Evolutionary conservation across 176 grass and related monocot species (phyloP).

Genomic region (Alloteropsis semialata): DNA sequence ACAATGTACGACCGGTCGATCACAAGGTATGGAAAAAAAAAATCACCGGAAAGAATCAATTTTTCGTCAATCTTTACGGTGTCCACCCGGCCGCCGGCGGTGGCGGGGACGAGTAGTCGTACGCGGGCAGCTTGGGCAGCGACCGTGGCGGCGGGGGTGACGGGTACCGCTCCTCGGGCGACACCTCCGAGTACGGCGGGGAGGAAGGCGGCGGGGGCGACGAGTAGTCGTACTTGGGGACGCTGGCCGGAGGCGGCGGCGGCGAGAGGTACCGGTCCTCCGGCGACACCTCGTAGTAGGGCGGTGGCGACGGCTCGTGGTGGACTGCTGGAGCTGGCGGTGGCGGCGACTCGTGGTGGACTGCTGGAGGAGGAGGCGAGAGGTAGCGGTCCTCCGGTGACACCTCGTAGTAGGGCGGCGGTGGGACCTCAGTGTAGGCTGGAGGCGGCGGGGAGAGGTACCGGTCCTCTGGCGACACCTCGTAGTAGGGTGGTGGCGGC

Average conservation of each 20-base stretch:
- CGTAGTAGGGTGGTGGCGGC: slow-evolving; percentile 36
- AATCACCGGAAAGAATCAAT: slow-evolving; percentile 32
- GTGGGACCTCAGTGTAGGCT: background rate
- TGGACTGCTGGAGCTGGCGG: background rate
- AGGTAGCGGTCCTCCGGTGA: slow-evolving; percentile 38
- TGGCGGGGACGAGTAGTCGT: slow-evolving; percentile 63
- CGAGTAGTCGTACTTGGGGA: slow-evolving; percentile 42
- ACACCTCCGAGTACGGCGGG: background rate
- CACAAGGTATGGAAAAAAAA: slow-evolving; percentile 15
- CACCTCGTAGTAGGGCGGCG: slow-evolving; percentile 28
- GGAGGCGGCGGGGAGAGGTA: slow-evolving; percentile 32
- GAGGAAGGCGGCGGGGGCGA: slow-evolving; percentile 47
- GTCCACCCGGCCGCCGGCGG: slow-evolving; percentile 21
- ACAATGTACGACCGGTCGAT: slow-evolving; percentile 24
- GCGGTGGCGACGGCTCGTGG: slow-evolving; percentile 9
- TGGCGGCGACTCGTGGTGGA: background rate
- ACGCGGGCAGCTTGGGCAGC: slow-evolving; percentile 33
- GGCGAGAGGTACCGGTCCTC: slow-evolving; percentile 43
- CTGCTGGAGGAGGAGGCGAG: slow-evolving; percentile 10
- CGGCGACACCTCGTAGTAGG: slow-evolving; percentile 38
- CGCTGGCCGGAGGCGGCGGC: slow-evolving; percentile 16
- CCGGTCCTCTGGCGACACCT: slow-evolving; percentile 32
- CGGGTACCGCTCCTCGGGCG: background rate
- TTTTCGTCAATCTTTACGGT: slow-evolving; percentile 45
- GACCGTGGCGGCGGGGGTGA: slow-evolving; percentile 4